Conservation (phyloP, 148 eudicot genomes). For the Rhododendron simsii region DNA sequence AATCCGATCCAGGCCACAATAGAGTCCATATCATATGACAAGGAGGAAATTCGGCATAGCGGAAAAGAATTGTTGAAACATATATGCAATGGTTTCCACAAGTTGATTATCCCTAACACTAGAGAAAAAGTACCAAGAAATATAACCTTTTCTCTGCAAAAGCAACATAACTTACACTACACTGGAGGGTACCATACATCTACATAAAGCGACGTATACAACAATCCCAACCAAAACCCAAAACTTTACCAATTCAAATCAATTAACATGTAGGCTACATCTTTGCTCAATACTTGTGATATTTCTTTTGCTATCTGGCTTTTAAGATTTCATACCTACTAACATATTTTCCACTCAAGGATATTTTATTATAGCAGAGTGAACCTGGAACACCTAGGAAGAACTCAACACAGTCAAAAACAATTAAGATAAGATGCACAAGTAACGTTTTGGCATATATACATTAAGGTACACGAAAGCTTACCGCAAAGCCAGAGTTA, state of each 20-base stretch:
- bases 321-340: background rate
- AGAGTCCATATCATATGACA: background rate
- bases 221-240: background rate
- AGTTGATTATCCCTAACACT: background rate
- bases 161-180: background rate
- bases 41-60: background rate
- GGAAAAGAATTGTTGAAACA: background rate
- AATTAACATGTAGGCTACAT: background rate
- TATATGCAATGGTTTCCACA: background rate
- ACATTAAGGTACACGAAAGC: conserved; percentile 21
- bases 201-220: background rate
- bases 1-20: background rate
- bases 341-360: background rate
- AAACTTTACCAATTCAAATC: background rate
- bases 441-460: background rate
- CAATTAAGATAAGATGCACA: background rate
- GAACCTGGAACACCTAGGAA: background rate
- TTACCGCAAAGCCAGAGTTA: conserved; percentile 96
- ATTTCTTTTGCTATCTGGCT: background rate
- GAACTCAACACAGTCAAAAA: background rate
- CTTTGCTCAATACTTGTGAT: background rate
- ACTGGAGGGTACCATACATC: background rate
- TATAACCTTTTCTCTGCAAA: background rate
- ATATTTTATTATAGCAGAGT: background rate
- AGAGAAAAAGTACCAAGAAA: background rate